Base-by-base conservation (phyloP, 2,329 filamentous ascomycete genomes). In the Orbilia blumenaviensis region DNA sequence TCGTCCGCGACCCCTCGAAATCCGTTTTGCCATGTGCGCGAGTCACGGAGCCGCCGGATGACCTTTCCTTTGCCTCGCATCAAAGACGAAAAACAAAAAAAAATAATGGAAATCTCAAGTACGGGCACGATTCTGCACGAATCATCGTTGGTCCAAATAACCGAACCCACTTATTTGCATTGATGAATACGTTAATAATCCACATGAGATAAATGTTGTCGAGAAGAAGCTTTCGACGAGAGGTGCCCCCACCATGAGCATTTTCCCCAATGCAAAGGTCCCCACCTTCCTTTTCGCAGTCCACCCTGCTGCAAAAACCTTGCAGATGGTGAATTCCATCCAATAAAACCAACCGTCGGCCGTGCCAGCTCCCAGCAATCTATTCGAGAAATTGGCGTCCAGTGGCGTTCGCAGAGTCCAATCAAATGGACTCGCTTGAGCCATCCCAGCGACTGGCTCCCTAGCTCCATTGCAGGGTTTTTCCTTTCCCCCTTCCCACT, bases 201-300 rank as follows among this genome's bases (percentile, higher is more conserved):
- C 52, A 32, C 41, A 41, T 60, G 64, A 68, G 64, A 68, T 68
- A 68, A 60, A 58, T 50, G 41, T 14, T 23, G 18, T 67, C 18
- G 38, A 48, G 27, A n/a, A 68, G 32, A 68, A 60, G 64, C 29
- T 66, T 56, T 56, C 52, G 32, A 56, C 52, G 32, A 48, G n/a
- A n/a, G 64, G 64, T 61, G 64, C 64, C 64, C 64, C 64, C 61
- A 67, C 63, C 54, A 58, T 60, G 66, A 71, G 56, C 52, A 41
- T 54, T 71, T 52, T 54, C 34, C 68, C 36, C 16, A 32, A 66
- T 46, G 42, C 42, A 46, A 16, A 72, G 46, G 29, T 67, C 69
- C 69, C 69, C 69, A 75, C 69, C 69, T 75, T 75, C 69, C 69
- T 67, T 63, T 75, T 75, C 69, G 54, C 61, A 60, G 50, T 50